Base-by-base conservation (phyloP, 352 stramenopile species). In the Phytophthora syringae region DNA sequence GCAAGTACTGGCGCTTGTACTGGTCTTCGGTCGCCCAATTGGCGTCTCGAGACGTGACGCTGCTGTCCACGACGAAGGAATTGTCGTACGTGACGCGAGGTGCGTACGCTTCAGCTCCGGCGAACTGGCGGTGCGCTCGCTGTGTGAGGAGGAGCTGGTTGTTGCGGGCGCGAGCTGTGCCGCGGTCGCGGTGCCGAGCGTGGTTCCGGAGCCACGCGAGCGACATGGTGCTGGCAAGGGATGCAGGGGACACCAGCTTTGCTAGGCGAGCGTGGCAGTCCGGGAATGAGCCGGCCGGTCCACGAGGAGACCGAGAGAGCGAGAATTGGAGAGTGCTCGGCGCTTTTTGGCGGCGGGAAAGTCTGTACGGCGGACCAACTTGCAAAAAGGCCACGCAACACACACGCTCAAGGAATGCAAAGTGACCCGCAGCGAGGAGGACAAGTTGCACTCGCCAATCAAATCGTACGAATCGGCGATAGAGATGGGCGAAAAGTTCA, bases 11-110 rank as follows among this genome's bases (percentile, higher is more conserved):
- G 34, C 63, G 67, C 47, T 65, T 65, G 37, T 81, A 79, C 58
- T 88, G 79, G 18, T 81, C 62, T 49, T 84, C 79, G 34, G 44
- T 75, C 24, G 45, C 28, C 79, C 79, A 88, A 24, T 67, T 66
- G 18, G 64, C 70, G 55, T 82, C 73, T 24, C 39, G 39, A 28
- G 57, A 74, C 32, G 45, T 72, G 60, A 72, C 70, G 40, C 50
- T 69, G 47, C 60, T 65, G 52, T 74, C 64, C 18, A 62, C 64
- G 18, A 74, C 60, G 52, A 72, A 72, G 44, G 65, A 74, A 28
- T 62, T 68, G 28, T 74, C 70, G 45, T 77, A 77, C n/a, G 66
- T 67, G 21, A 77, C 24, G 12, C 55, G 60, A 20, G 64, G 65
- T 9, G 55, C 65, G 32, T 67, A 74, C 22, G 59, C 60, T 24